phyloP scores from a whole-genome alignment of 1,284 basidiomycete species.

The Spongiforma sp. region DNA sequence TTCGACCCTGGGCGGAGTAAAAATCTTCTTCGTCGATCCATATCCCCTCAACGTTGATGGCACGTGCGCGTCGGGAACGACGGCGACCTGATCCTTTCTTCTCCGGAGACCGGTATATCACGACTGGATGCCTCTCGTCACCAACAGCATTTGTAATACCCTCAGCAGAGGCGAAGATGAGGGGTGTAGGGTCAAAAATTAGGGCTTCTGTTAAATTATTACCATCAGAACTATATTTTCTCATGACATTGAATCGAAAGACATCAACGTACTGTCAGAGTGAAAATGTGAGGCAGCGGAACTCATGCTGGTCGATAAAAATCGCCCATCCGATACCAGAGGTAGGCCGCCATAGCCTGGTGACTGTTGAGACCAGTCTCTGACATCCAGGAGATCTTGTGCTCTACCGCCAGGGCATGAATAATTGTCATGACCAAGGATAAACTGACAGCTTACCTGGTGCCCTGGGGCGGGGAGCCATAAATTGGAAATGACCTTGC shows the following conservation, averaged over 20 bases:
- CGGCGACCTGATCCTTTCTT: neutral
- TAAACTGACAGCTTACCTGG: neutral
- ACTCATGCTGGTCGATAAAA: neutral
- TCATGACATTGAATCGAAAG: neutral
- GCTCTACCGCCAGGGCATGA: neutral
- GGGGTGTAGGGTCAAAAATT: neutral
- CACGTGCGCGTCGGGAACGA: neutral
- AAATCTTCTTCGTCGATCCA: constrained; percentile 21
- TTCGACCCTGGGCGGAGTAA: neutral
- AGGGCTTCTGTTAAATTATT: too few species aligned
- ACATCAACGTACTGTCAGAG: neutral
- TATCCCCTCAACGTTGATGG: constrained; percentile 7
- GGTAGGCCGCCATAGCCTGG: neutral
- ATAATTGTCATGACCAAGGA: too few species aligned
- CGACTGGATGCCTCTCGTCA: neutral
- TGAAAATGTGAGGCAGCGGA: neutral
- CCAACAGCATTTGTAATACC: neutral
- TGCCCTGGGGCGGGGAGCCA: neutral
- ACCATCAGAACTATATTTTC: neutral
- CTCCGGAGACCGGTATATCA: neutral
- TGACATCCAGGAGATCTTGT: neutral
- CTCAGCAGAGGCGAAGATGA: neutral
- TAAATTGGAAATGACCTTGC: neutral
- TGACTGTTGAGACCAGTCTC: neutral
- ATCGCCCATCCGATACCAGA: neutral